Evolutionary conservation across 75 land plant species (phyloP).

Genomic region (Sequoiadendron giganteum): DNA sequence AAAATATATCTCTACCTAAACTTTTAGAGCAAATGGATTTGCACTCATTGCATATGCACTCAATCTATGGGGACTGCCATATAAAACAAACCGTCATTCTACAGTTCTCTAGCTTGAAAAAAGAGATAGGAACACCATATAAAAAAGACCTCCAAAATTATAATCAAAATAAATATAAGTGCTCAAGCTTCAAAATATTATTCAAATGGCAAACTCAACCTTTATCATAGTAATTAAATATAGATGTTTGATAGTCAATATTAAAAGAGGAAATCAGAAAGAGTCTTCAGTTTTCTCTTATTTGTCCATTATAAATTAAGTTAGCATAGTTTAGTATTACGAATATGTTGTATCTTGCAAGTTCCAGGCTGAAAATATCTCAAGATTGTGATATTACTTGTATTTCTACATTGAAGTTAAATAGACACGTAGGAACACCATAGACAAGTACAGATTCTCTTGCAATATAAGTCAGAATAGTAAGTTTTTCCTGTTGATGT

Average conservation of each 20-base stretch:
- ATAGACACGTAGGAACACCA: background rate
- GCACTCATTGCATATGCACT: too few relatives aligned
- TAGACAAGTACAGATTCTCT: too few relatives aligned
- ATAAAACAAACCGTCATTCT: background rate
- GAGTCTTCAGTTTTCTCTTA: background rate
- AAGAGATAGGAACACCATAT: too few relatives aligned
- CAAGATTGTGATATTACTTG: background rate
- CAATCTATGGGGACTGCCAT: background rate
- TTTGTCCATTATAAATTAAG: background rate
- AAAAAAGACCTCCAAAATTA: background rate
- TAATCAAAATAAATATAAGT: too few relatives aligned
- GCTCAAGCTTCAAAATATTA: too few relatives aligned
- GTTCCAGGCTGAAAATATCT: background rate
- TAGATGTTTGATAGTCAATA: background rate
- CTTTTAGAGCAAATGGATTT: background rate
- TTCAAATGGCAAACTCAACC: background rate
- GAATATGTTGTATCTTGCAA: background rate
- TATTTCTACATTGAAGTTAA: background rate
- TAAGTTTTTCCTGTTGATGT: too few relatives aligned
- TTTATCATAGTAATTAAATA: too few relatives aligned
- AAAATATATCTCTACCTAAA: background rate
- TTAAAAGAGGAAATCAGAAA: background rate
- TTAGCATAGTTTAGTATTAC: too few relatives aligned
- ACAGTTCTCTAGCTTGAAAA: too few relatives aligned
- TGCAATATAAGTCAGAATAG: too few relatives aligned